phyloP scores from a whole-genome alignment of 179 eudicot genomes.

The Drosera spatulata region DNA sequence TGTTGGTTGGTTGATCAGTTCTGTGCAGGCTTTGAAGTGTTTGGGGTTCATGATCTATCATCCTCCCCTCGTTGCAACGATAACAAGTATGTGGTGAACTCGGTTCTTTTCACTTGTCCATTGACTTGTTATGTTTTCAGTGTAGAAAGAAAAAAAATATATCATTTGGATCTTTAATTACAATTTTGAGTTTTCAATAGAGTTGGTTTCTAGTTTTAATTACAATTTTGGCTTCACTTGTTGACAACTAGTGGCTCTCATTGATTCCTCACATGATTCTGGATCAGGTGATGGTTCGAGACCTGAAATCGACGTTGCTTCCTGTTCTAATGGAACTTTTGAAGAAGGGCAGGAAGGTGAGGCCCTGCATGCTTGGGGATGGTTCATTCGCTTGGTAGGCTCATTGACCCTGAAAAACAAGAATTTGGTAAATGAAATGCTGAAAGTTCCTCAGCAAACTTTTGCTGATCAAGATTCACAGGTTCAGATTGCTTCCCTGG shows the following conservation, averaged over 20 bases:
- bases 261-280: background rate
- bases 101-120: background rate
- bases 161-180: too few relatives aligned
- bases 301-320: slow-evolving; percentile 53
- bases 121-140: background rate
- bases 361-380: slow-evolving; percentile 77
- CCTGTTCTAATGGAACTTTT: slow-evolving; percentile 49
- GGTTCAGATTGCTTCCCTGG: slow-evolving; percentile 80
- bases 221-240: too few relatives aligned
- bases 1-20: slow-evolving; percentile 17
- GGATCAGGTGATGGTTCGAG: slow-evolving; percentile 45
- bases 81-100: slow-evolving; percentile 30
- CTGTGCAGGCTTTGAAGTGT: slow-evolving; percentile 73
- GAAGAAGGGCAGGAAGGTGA: slow-evolving; percentile 53
- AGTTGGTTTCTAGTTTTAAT: too few relatives aligned
- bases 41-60: slow-evolving; percentile 83
- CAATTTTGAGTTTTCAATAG: too few relatives aligned
- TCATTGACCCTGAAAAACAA: slow-evolving; percentile 46
- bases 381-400: slow-evolving; percentile 72
- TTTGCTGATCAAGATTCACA: slow-evolving; percentile 71
- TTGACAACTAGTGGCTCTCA: too few relatives aligned
- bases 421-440: slow-evolving; percentile 69
- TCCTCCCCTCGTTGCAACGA: slow-evolving; percentile 34
- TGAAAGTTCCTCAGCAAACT: slow-evolving; percentile 63
- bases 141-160: too few relatives aligned